Conservation (phyloP, 805 yeast genomes). For the Kodamaea fukazawae region DNA sequence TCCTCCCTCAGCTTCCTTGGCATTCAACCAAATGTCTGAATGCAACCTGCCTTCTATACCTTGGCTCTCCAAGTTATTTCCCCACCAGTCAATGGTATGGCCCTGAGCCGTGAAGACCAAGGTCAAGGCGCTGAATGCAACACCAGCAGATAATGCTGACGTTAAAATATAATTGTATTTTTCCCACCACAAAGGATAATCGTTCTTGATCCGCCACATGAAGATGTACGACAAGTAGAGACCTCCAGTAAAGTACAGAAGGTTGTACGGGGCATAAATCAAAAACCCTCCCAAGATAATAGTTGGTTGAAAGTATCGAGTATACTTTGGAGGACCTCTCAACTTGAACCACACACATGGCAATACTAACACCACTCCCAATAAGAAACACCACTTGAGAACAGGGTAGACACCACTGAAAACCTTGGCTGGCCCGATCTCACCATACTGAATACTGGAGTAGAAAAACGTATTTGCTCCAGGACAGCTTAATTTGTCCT, state of each 20-base stretch:
- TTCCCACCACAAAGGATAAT: constrained; percentile 62
- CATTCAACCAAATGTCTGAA: constrained; percentile 29
- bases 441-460: constrained; percentile 55
- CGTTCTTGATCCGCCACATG: constrained; percentile 51
- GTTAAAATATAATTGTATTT: constrained; percentile 66
- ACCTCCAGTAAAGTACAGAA: constrained; percentile 57
- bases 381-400: constrained; percentile 56
- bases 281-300: constrained; percentile 51
- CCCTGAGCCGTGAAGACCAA: constrained; percentile 53
- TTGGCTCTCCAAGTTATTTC: constrained; percentile 37
- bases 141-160: constrained; percentile 59
- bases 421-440: constrained; percentile 56
- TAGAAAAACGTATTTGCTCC: constrained; percentile 50
- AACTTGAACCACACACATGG: constrained; percentile 38
- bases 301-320: constrained; percentile 52
- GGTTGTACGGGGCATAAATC: constrained; percentile 49
- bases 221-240: constrained; percentile 56
- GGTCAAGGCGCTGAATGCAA: constrained; percentile 58
- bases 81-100: constrained; percentile 60
- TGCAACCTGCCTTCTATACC: constrained; percentile 38
- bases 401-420: constrained; percentile 55
- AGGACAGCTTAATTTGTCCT: constrained; percentile 37
- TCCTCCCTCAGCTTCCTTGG: constrained; percentile 20
- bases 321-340: constrained; percentile 30
- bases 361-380: constrained; percentile 45